A percentile compares a stretch with the other conserved stretches of the same genome.
phyloP scores from a whole-genome alignment of 2,329 filamentous ascomycete species.

The Pezicula carpinea region DNA sequence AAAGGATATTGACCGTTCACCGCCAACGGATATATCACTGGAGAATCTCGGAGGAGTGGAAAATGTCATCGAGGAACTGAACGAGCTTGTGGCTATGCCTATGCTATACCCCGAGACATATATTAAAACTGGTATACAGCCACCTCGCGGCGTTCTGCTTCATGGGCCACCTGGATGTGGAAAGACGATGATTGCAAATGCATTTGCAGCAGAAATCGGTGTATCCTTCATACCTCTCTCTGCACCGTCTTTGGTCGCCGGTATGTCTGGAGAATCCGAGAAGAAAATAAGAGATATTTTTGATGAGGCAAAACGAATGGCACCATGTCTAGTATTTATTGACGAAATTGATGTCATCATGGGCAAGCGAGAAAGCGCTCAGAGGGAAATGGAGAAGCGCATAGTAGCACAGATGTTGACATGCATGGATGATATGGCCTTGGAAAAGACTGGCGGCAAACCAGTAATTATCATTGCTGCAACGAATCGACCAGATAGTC shows the following conservation, averaged over 20 bases:
- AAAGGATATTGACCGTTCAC: constrained; percentile 53
- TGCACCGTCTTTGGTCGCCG: constrained; percentile 74
- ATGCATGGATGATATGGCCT: constrained; percentile 78
- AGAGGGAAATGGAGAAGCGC: constrained; percentile 84
- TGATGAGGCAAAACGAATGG: constrained; percentile 79
- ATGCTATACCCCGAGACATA: constrained; percentile 66
- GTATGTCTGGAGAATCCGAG: constrained; percentile 86
- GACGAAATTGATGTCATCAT: constrained; percentile 91
- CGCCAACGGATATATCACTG: constrained; percentile 63
- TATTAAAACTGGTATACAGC: constrained; percentile 58
- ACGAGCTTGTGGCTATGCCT: constrained; percentile 68
- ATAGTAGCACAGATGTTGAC: constrained; percentile 79
- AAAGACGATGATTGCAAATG: constrained; percentile 80
- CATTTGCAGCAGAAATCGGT: constrained; percentile 69
- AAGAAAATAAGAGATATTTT: constrained; percentile 82
- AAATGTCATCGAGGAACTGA: constrained; percentile 63
- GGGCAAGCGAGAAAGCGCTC: constrained; percentile 75
- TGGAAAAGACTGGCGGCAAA: constrained; percentile 68
- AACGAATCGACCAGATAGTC: constrained; percentile 80
- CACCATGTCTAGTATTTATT: constrained; percentile 86
- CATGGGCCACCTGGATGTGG: constrained; percentile 83
- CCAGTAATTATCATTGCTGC: constrained; percentile 88
- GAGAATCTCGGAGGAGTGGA: constrained; percentile 75
- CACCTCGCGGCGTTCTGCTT: constrained; percentile 70
- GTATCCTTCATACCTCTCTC: constrained; percentile 80